Base-by-base conservation (phyloP, 306 rosid genomes). In the Carpinus viminea region DNA sequence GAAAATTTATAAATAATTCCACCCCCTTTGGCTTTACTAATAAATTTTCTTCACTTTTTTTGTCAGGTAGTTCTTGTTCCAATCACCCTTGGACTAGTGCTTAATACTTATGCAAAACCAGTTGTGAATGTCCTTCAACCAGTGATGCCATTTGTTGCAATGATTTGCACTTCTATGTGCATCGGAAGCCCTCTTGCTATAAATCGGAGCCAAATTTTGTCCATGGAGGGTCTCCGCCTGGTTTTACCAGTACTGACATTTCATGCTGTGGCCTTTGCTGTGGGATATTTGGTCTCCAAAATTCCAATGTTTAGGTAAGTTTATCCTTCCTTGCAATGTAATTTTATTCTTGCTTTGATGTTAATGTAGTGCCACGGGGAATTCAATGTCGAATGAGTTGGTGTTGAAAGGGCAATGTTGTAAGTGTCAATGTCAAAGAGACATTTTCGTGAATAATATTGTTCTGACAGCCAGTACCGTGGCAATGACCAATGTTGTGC, bases 141-240 rank as follows among this genome's bases (percentile, higher is more conserved):
- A 7, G 83, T 91, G 85, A 95, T 95, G 99, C 99, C 99, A 5
- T 85, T 91, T 77, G 91, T 95, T 83, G 99, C 99, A 17, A 93
- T 95, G 93, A 79, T 93, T 75, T 95, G 99, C 82, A 95, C 99
- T 78, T 95, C 99, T 17, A 5, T 95, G 82, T 93, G 99, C 92
- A 95, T 95, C 17, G 99, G 98, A 31, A 91, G 99, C 86, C 99
- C 99, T 13, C 98, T 95, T 59, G 92, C 99, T 24, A 87, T 93
- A 74, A 95, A 95, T 75, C 88, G 83, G 74, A 82, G 81, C 80
- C 97, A 86, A 79, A 95, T 95, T 79, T 77, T 95, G 72, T 91
- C 97, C 1, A 79, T 60, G 12, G 94, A 93, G 76, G 99, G 99
- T 75, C 90, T 90, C 76, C 91, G 75, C 36, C 80, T 95, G 84